Evolutionary conservation across 2,329 filamentous ascomycete genomes (phyloP), one percentile per base, ranked within the genome.

Genomic region (Sporothrix humicola): DNA sequence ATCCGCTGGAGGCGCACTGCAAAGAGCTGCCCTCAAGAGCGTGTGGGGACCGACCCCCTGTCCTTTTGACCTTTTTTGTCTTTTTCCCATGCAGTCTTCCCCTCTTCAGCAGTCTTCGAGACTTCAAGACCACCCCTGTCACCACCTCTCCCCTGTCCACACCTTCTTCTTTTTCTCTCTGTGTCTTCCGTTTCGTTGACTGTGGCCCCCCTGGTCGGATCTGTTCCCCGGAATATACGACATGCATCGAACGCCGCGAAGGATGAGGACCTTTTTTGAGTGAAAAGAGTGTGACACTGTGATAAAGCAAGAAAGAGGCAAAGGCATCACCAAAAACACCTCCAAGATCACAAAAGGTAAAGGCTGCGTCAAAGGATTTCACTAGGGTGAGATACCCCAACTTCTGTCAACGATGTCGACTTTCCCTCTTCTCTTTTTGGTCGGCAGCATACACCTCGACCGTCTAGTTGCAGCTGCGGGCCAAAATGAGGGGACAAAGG

Each of bases 211-310:
- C 50, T 20, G 52, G 50, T 58, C 68, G 50, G 68, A 70, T 70
- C 50, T 58, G n/a, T 70, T 69, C 50, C 68, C 68, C 68, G 68
- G 68, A 70, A 56, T 56, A 56, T 56, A 58, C 42, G 50, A 69
- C 46, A 12, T 66, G 13, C 23, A 50, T 66, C 44, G 42, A 52
- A 46, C 59, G 37, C 37, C 59, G 37, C 37, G 37, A 44, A 65
- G 59, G 59, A 65, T 46, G 59, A 12, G 37, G 17, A 37, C 31
- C 31, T 37, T 37, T 37, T 37, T 37, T 37, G 17, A 42, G 8
- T 9, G 17, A 63, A 31, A 7, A 61, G 23, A 61, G n/a, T 23
- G 3, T 17, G 37, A 23, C 15, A 61, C 58, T n/a, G 37, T 37
- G 37, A 42, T 17, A 42, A 42, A 61, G 31, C 31, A 7, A n/a